Evolutionary conservation across 495 filamentous ascomycete genomes (phyloP).

Genomic region (Copromyces sp.): DNA sequence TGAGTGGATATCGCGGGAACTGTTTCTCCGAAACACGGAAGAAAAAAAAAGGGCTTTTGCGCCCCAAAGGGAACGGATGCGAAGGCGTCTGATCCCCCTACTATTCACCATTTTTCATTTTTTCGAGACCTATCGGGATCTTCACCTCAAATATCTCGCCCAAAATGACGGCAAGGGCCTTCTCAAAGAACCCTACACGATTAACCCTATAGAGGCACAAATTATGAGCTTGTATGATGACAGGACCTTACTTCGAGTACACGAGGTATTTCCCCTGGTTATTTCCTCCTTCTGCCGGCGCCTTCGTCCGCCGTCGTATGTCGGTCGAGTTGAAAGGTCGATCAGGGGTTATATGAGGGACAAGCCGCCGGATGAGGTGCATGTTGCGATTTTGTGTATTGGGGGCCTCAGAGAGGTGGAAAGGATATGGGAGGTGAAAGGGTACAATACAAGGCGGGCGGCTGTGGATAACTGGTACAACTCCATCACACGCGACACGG

Average conservation of each 20-base stretch:
- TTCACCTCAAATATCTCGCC: conserved; percentile 42
- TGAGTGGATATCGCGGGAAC: conserved; percentile 46
- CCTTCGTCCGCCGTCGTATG: conserved; percentile 45
- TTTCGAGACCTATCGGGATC: conserved; percentile 46
- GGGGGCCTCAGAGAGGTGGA: conserved; percentile 46
- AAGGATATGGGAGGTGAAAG: conserved; percentile 48
- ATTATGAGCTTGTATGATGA: conserved; percentile 50
- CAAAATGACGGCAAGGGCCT: conserved; percentile 33
- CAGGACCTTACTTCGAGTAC: conserved; percentile 42
- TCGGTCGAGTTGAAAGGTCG: conserved; percentile 43
- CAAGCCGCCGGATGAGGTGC: conserved; percentile 44
- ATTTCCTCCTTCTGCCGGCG: conserved; percentile 46
- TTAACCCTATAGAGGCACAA: conserved; percentile 43
- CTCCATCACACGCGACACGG: conserved; percentile 30
- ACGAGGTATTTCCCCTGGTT: conserved; percentile 45
- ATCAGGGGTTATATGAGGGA: conserved; percentile 47
- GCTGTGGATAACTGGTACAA: conserved; percentile 45
- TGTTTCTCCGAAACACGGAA: conserved; percentile 42
- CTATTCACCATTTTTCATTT: conserved; percentile 50
- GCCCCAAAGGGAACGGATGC: conserved; percentile 45
- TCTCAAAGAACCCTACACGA: conserved; percentile 27
- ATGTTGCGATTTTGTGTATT: conserved; percentile 42
- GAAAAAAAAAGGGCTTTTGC: conserved; percentile 39
- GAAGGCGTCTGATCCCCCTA: conserved; percentile 42
- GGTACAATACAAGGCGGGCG: conserved; percentile 42